phyloP scores from a whole-genome alignment of 164 flowering plant species.

The Umbellularia californica region DNA sequence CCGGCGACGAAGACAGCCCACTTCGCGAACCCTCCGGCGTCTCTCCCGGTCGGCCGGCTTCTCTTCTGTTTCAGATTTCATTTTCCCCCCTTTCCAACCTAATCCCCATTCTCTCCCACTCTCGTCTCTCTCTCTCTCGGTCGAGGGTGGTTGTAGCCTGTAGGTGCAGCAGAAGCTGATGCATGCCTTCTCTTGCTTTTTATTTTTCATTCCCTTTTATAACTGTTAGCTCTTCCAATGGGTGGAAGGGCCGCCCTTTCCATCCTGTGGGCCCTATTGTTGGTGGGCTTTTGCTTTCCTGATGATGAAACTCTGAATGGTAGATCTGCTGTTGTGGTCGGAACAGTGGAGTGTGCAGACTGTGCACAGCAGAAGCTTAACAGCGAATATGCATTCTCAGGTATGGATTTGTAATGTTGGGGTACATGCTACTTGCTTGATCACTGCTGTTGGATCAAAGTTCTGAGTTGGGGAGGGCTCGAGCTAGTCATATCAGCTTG shows the following conservation, averaged over 20 bases:
- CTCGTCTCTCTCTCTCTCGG: no score
- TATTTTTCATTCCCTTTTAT: neutral
- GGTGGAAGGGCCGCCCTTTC: slow-evolving; percentile 20
- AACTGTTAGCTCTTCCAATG: neutral
- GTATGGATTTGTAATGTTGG: slow-evolving; percentile 22
- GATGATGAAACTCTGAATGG: slow-evolving; percentile 8
- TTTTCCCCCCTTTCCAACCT: no score
- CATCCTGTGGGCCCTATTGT: slow-evolving; percentile 32
- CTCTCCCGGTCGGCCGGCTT: no score
- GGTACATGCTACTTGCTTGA: no score
- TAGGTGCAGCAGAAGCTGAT: slow-evolving; percentile 10
- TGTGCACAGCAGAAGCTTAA: slow-evolving; percentile 44
- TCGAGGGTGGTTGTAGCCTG: neutral
- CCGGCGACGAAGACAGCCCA: no score
- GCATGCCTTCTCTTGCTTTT: neutral
- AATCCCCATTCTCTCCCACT: no score
- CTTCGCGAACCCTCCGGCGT: no score
- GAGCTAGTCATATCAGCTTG: no score
- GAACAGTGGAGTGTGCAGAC: slow-evolving; percentile 62
- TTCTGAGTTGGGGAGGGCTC: no score
- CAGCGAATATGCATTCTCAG: slow-evolving; percentile 55
- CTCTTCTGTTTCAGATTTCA: no score
- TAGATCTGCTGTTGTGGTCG: slow-evolving; percentile 55
- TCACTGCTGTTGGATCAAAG: no score
- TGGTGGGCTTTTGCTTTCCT: slow-evolving; percentile 31